These are phyloP conservation scores for Leccinum griseonigrum DNA, from an alignment of 1,284 basidiomycete species.

Conservation along the genomic window DNA sequence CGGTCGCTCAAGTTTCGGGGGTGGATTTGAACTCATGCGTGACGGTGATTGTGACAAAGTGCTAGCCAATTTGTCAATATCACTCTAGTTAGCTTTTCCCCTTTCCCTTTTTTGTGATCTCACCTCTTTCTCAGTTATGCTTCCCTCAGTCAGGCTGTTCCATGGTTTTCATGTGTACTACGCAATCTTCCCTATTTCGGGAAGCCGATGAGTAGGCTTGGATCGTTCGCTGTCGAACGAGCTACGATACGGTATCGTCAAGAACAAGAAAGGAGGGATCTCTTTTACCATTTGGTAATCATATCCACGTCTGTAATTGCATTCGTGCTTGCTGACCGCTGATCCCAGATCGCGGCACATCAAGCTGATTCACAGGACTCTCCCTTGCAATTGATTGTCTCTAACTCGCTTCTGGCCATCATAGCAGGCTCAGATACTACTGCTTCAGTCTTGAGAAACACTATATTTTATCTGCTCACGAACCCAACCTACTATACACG, in stretches of 20 bases:
- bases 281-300: conserved; percentile 39
- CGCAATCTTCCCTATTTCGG: conserved; percentile 24
- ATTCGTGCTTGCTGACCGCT: conserved; percentile 1
- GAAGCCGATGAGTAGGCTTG: conserved; percentile 21
- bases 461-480: conserved; percentile 33
- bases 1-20: conserved; percentile 21
- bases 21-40: conserved; percentile 25
- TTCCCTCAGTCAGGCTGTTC: conserved; percentile 24
- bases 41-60: conserved; percentile 16
- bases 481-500: conserved; percentile 29
- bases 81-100: conserved; percentile 21
- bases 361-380: conserved; percentile 24
- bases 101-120: conserved; percentile 2
- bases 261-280: conserved; percentile 34
- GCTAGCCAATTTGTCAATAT: conserved; percentile 17
- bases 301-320: not conserved
- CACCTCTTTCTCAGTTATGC: conserved; percentile 15
- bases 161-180: conserved; percentile 32
- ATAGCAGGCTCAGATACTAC: conserved; percentile 40
- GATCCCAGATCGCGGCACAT: conserved; percentile 19
- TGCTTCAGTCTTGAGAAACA: conserved; percentile 31
- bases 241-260: conserved; percentile 21
- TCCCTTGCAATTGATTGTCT: conserved; percentile 27
- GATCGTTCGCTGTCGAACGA: conserved; percentile 23
- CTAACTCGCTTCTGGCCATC: conserved; percentile 37